Evolutionary conservation across 805 yeast species (phyloP).

Genomic region (Starmera quercuum): DNA sequence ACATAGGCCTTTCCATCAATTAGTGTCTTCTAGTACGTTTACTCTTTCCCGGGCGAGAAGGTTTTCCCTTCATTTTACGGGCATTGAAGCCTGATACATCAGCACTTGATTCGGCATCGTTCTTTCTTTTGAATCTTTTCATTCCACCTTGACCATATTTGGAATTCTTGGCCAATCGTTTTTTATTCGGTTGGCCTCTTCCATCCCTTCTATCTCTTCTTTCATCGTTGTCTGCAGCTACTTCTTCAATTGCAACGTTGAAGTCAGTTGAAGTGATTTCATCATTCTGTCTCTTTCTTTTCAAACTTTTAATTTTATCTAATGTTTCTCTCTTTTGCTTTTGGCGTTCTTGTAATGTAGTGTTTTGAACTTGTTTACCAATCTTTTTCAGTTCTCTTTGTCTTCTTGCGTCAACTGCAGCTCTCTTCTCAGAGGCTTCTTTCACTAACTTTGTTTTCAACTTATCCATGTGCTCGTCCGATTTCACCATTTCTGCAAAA

Average conservation of each 20-base stretch:
- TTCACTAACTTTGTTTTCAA: conserved; percentile 72
- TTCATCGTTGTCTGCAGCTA: conserved; percentile 38
- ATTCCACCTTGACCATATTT: conserved; percentile 76
- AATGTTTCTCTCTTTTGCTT: conserved; percentile 86
- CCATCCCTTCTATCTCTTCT: conserved; percentile 30
- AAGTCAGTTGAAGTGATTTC: conserved; percentile 72
- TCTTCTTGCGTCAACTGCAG: conserved; percentile 86
- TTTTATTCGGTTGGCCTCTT: conserved; percentile 51
- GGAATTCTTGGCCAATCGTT: conserved; percentile 62
- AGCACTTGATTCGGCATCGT: conserved; percentile 63
- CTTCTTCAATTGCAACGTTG: conserved; percentile 88
- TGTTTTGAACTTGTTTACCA: conserved; percentile 95
- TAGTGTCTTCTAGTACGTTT: conserved; percentile 27
- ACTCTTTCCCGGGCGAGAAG: conserved; percentile 47
- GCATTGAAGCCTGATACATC: conserved; percentile 54
- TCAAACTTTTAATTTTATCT: conserved; percentile 84
- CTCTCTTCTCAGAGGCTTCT: conserved; percentile 80
- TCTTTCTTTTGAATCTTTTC: conserved; percentile 65
- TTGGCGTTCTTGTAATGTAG: conserved; percentile 87
- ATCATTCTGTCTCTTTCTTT: conserved; percentile 75
- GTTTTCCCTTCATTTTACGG: conserved; percentile 43
- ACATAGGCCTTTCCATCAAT: not conserved
- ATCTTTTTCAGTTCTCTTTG: conserved; percentile 94
- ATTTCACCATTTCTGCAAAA: conserved; percentile 97
- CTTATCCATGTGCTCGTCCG: conserved; percentile 97